Evolutionary conservation across 306 rosid genomes (phyloP).

Genomic region (Erythrophleum fordii): DNA sequence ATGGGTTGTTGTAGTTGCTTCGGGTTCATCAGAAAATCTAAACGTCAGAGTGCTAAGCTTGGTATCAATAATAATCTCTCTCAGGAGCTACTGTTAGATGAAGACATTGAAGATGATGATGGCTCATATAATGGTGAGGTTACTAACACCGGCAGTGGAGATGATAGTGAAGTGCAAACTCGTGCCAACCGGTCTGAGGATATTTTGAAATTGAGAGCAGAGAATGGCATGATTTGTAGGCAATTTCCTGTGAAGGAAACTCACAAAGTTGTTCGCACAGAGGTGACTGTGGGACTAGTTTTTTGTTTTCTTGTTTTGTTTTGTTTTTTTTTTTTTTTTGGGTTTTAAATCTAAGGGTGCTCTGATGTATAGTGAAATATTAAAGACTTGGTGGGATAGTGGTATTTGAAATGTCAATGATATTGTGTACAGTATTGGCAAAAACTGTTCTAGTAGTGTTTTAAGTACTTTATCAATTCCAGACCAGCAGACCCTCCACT

Average conservation of each 20-base stretch:
- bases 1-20: slow-evolving; percentile 93
- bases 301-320: no score
- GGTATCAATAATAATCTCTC: slow-evolving; percentile 52
- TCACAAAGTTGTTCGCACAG: slow-evolving; percentile 59
- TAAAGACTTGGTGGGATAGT: background rate
- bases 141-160: slow-evolving; percentile 54
- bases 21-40: slow-evolving; percentile 63
- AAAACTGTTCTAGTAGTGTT: slow-evolving; percentile 10
- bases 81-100: slow-evolving; percentile 63
- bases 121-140: slow-evolving; percentile 56
- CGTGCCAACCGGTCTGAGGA: slow-evolving; percentile 78
- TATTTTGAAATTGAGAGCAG: slow-evolving; percentile 62
- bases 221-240: slow-evolving; percentile 84
- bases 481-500: background rate
- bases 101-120: slow-evolving; percentile 69
- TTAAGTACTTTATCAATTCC: slow-evolving; percentile 11
- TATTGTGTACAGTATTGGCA: slow-evolving; percentile 27
- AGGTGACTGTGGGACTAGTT: slow-evolving; percentile 56
- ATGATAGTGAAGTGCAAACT: slow-evolving; percentile 54
- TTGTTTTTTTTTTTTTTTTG: no score
- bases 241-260: slow-evolving; percentile 90
- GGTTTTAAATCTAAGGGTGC: slow-evolving; percentile 17
- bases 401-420: slow-evolving; percentile 12
- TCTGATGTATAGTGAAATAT: slow-evolving; percentile 10
- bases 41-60: slow-evolving; percentile 41